These are phyloP conservation scores for Ogataea allantospora DNA, from an alignment of 805 yeast species.

Conservation along the genomic window DNA sequence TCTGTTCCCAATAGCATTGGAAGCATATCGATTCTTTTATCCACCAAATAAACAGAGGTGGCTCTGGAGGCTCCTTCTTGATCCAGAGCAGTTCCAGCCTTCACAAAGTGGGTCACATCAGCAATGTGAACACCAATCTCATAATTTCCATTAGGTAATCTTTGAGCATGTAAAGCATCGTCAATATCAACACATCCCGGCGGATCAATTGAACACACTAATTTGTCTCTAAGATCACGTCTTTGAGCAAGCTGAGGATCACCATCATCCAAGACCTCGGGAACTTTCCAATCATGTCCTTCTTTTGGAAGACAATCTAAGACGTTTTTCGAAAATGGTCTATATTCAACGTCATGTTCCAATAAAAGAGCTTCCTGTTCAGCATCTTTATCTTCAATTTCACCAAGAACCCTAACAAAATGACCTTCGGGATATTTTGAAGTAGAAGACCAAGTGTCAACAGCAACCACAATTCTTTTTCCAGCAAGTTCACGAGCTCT, in stretches of 20 bases:
- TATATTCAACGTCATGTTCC: slow-evolving; percentile 94
- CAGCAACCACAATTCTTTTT: slow-evolving; percentile 85
- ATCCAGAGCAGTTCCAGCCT: slow-evolving; percentile 87
- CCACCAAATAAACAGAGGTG: slow-evolving; percentile 94
- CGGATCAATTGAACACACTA: slow-evolving; percentile 96
- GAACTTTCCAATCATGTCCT: slow-evolving; percentile 92
- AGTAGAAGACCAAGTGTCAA: slow-evolving; percentile 87
- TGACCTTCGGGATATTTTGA: slow-evolving; percentile 93
- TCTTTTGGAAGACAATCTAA: slow-evolving; percentile 89
- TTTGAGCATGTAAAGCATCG: slow-evolving; percentile 90
- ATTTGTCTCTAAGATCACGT: slow-evolving; percentile 80
- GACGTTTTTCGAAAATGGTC: slow-evolving; percentile 92
- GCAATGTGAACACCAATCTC: slow-evolving; percentile 99
- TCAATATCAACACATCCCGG: slow-evolving; percentile 98
- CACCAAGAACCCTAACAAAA: slow-evolving; percentile 86
- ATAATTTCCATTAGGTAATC: slow-evolving; percentile 86
- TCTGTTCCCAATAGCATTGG: slow-evolving; percentile 95
- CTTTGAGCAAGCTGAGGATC: slow-evolving; percentile 61
- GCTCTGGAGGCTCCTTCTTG: slow-evolving; percentile 97
- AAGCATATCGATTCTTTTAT: slow-evolving; percentile 97
- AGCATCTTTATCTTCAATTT: slow-evolving; percentile 86
- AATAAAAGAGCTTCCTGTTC: slow-evolving; percentile 92
- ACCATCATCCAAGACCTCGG: slow-evolving; percentile 55
- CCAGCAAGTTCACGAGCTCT: slow-evolving; percentile 81
- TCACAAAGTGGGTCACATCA: slow-evolving; percentile 96